These are phyloP conservation scores for Chaetomidium leptoderma DNA, from an alignment of 495 filamentous ascomycete species.

Conservation along the genomic window DNA sequence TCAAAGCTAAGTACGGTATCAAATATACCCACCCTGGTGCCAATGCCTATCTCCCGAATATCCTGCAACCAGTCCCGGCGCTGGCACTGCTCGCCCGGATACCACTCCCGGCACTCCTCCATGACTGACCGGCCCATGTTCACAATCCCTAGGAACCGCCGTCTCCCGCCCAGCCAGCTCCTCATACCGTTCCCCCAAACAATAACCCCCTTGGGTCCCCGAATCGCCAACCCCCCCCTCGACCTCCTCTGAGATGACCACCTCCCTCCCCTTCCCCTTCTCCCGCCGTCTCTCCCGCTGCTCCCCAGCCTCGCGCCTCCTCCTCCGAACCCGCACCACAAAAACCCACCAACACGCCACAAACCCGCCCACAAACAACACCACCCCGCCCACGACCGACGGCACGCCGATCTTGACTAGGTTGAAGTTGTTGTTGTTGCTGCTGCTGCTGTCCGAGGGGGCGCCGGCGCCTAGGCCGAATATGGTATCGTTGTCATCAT, in stretches of 20 bases:
- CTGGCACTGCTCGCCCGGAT: neutral
- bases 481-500: no score
- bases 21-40: neutral
- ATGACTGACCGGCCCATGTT: no score
- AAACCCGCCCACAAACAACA: neutral
- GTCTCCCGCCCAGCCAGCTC: no score
- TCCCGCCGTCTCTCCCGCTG: neutral
- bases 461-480: no score
- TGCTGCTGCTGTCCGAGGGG: neutral
- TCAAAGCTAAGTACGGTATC: no score
- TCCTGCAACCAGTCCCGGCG: neutral
- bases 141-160: no score
- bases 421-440: neutral
- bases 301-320: neutral
- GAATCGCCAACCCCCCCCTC: no score
- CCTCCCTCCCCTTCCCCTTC: slow-evolving; percentile 1
- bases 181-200: no score
- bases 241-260: no score
- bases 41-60: neutral
- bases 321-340: neutral
- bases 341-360: neutral
- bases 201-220: no score
- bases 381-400: neutral
- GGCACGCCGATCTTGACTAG: slow-evolving; percentile 4
- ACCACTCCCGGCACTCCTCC: no score